Evolutionary conservation across 169 alveolate species (phyloP).

Genomic region (Eimeria tenella): DNA sequence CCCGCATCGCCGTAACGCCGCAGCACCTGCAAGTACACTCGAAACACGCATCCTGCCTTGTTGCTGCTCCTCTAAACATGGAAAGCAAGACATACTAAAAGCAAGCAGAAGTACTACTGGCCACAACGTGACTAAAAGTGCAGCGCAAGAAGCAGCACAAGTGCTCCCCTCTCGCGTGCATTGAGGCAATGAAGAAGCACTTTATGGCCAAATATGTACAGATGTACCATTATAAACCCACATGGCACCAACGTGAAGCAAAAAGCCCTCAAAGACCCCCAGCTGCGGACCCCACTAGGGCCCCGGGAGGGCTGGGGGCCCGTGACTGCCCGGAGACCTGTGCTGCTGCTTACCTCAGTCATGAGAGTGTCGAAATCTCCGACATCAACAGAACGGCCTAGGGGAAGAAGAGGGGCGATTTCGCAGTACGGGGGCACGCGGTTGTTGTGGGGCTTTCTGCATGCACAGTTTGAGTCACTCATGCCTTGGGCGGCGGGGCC

Average conservation of each 20-base stretch:
- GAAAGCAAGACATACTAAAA: background rate
- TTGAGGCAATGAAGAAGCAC: no score
- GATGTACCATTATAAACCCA: background rate
- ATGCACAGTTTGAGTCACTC: background rate
- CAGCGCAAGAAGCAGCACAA: background rate
- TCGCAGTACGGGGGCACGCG: constrained; percentile 79
- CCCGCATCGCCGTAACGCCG: constrained; percentile 56
- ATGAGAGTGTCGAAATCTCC: constrained; percentile 73
- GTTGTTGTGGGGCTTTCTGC: constrained; percentile 22
- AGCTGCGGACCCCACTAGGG: background rate
- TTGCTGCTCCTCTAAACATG: background rate
- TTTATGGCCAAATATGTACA: background rate
- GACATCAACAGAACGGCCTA: constrained; percentile 13
- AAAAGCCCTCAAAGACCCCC: background rate
- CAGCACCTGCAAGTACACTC: constrained; percentile 49
- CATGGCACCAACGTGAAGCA: background rate
- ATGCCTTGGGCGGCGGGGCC: background rate
- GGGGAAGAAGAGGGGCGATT: constrained; percentile 77
- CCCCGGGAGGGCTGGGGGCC: background rate
- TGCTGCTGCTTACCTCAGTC: constrained; percentile 37
- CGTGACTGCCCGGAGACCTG: background rate
- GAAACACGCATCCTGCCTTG: background rate
- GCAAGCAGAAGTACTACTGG: background rate
- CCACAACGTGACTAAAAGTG: background rate
- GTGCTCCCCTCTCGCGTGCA: no score